Evolutionary conservation across 1,284 basidiomycete genomes (phyloP), one percentile per base, ranked within the genome.

Genomic region (Ceratorhiza oryzae-sativae): DNA sequence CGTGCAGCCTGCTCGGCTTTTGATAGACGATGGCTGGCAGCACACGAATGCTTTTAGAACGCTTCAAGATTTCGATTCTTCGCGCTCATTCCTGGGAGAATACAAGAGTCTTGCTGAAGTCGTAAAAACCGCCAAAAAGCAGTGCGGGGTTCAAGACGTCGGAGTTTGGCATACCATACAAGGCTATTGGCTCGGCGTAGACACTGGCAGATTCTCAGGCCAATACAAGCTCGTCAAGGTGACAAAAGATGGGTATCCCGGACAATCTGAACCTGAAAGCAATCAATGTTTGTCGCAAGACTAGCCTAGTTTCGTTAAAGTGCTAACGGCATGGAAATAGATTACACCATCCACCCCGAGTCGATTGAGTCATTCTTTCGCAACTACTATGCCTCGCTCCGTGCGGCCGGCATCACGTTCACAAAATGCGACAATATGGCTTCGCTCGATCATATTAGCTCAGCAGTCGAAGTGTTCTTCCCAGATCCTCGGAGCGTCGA

Each of bases 11-110:
- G 51, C 60, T 41, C 39, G 41, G 32, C 71, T 74, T 45, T 58
- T 74, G n/a, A 71, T 74, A 23, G 73, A 74, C 46, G 73, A 74
- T 45, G 71, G 65, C 3, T 74, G 73, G 73, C 73, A 74, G 56
- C 67, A 74, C 39, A 49, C 53, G 4, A 65, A 73, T 13, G 51
- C 60, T 15, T 55, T 63, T 39, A 61, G 72, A 34, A 56, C 55
- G 2, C 59, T 74, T 42, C 73, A 74, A 48, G 63, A 65, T 15
- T 74, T 74, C 61, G 60, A 45, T 8, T 55, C 49, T 41, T 39
- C 39, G 10, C 15, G 49, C 55, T 62, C 55, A 5, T 74, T 74
- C 56, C 55, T 74, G 9, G 73, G 72, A 30, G 63, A 53, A 32
- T 48, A 73, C 58, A 58, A 56, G 25, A 59, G 39, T 30, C 58